Conservation (phyloP, 164 flowering plant genomes). For the Amborella trichopoda region DNA sequence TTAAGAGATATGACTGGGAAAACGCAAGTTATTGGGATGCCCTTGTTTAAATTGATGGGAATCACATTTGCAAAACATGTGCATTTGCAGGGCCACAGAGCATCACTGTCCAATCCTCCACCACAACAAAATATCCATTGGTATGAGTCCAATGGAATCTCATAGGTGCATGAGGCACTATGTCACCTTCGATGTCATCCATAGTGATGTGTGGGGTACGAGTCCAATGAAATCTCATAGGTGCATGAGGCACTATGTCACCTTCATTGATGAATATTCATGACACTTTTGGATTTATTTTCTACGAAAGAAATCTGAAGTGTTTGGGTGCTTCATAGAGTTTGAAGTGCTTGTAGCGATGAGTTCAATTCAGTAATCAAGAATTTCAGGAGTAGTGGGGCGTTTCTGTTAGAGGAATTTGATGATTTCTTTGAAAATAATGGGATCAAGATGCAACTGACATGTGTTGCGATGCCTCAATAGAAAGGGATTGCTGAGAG, state of each 20-base stretch:
- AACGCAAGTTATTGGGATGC: neutral
- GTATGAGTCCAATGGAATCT: no score
- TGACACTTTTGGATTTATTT: conserved; percentile 1
- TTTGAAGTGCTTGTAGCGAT: neutral
- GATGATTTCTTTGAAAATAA: conserved; percentile 1
- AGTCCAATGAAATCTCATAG: neutral
- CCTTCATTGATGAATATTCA: conserved; percentile 2
- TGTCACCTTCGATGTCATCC: neutral
- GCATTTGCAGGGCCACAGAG: no score
- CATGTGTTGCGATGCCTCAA: neutral
- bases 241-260: neutral
- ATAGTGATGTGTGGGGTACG: conserved; percentile 1
- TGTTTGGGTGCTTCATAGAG: neutral
- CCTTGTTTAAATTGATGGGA: neutral
- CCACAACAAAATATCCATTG: no score
- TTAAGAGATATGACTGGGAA: neutral
- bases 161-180: neutral
- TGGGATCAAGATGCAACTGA: neutral
- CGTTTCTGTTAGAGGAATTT: neutral
- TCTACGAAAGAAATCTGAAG: no score
- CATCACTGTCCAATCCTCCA: no score
- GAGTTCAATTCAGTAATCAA: neutral
- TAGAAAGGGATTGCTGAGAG: neutral
- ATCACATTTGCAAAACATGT: neutral
- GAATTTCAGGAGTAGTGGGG: neutral